Evolutionary conservation across 1,284 basidiomycete species (phyloP).

Genomic region (Austroboletus niveus): DNA sequence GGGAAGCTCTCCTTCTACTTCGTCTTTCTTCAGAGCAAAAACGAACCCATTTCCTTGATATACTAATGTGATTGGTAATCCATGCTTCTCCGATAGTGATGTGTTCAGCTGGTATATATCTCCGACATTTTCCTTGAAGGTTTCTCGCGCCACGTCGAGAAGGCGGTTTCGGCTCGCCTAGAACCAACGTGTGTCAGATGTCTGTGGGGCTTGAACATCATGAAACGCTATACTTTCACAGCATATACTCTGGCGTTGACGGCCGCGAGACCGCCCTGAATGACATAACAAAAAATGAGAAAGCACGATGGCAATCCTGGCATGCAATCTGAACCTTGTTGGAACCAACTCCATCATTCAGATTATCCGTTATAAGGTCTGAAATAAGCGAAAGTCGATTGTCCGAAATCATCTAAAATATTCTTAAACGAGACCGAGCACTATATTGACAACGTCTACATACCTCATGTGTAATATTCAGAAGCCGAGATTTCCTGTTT

Average conservation of each 20-base stretch:
- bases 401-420: conserved; percentile 66
- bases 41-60: conserved; percentile 74
- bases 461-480: conserved; percentile 64
- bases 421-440: neutral
- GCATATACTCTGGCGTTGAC: conserved; percentile 82
- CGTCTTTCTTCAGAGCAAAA: conserved; percentile 65
- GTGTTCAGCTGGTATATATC: conserved; percentile 75
- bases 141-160: conserved; percentile 90
- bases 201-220: neutral
- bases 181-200: neutral
- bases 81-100: conserved; percentile 57
- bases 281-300: neutral
- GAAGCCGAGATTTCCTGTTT: conserved; percentile 56
- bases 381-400: conserved; percentile 65
- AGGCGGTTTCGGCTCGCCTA: conserved; percentile 77
- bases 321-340: conserved; percentile 47
- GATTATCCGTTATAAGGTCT: conserved; percentile 51
- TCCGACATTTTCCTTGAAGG: conserved; percentile 85
- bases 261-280: conserved; percentile 64
- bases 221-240: conserved; percentile 52
- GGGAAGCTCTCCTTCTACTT: conserved; percentile 63
- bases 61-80: conserved; percentile 60
- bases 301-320: neutral
- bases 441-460: neutral
- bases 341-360: conserved; percentile 69